phyloP scores from a whole-genome alignment of 306 rosid genomes.

The Sesbania bispinosa region DNA sequence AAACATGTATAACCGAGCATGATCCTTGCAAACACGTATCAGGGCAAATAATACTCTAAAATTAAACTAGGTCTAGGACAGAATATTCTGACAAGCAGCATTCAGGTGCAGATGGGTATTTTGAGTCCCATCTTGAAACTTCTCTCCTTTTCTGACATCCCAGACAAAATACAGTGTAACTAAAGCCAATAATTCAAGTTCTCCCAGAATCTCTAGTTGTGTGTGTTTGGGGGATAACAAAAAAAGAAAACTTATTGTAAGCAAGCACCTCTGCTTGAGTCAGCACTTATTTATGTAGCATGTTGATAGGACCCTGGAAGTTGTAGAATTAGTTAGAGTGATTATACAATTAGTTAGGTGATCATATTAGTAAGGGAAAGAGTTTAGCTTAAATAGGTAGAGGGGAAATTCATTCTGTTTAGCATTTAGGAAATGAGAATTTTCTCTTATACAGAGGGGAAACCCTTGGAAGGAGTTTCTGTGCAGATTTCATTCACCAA shows the following conservation, averaged over 20 bases:
- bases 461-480: neutral
- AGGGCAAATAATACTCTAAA: neutral
- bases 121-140: slow-evolving; percentile 4
- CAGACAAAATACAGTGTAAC: neutral
- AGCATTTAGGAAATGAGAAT: neutral
- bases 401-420: neutral
- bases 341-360: neutral
- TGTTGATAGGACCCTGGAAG: neutral
- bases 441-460: neutral
- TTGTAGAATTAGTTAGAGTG: neutral
- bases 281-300: neutral
- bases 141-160: neutral
- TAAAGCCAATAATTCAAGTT: slow-evolving; percentile 11
- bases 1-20: slow-evolving; percentile 17
- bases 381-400: neutral
- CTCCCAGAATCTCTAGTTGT: neutral
- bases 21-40: slow-evolving; percentile 1
- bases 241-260: neutral
- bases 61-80: slow-evolving; percentile 4
- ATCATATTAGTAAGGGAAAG: neutral
- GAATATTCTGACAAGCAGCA: slow-evolving; percentile 6
- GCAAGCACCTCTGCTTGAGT: neutral
- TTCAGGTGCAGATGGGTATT: neutral
- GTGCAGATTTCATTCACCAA: neutral
- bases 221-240: neutral